Percentiles rank a stretch among this genome's conserved stretches.
phyloP scores from a whole-genome alignment of 805 yeast genomes.

The Yarrowia osloensis region DNA sequence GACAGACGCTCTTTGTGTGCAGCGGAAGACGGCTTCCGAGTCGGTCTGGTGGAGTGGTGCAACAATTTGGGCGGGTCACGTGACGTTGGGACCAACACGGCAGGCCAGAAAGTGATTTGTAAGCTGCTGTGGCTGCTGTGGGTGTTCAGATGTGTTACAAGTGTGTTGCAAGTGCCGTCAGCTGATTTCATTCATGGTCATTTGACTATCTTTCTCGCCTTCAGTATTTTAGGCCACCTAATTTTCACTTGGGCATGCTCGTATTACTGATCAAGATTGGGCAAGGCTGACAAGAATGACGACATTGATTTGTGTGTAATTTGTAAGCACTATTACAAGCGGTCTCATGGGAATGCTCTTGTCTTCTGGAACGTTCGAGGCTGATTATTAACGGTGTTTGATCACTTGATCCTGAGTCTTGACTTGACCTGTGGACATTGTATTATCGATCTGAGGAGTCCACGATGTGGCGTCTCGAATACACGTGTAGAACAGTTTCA shows the following conservation, averaged over 20 bases:
- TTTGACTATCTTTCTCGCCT: too few species aligned
- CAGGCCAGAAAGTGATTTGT: background rate
- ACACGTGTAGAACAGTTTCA: too few species aligned
- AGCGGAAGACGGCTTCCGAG: background rate
- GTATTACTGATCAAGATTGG: background rate
- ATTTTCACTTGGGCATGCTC: too few species aligned
- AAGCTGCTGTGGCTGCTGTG: background rate
- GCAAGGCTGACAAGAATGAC: background rate
- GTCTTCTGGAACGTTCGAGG: too few species aligned
- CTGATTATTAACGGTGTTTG: too few species aligned
- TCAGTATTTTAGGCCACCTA: too few species aligned
- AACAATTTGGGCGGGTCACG: background rate
- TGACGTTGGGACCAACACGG: slow-evolving; percentile 6
- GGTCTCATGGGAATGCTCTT: background rate
- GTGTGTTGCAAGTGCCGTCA: too few species aligned
- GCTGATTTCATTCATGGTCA: too few species aligned
- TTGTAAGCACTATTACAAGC: background rate
- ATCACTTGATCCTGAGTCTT: too few species aligned
- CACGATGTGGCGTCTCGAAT: too few species aligned
- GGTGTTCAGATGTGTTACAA: background rate
- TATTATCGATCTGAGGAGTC: too few species aligned
- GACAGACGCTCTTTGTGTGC: background rate
- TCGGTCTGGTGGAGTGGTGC: background rate
- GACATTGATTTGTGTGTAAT: background rate
- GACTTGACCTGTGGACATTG: too few species aligned